phyloP scores from a whole-genome alignment of 495 filamentous ascomycete species.

The Hyaloscypha bicolor region DNA sequence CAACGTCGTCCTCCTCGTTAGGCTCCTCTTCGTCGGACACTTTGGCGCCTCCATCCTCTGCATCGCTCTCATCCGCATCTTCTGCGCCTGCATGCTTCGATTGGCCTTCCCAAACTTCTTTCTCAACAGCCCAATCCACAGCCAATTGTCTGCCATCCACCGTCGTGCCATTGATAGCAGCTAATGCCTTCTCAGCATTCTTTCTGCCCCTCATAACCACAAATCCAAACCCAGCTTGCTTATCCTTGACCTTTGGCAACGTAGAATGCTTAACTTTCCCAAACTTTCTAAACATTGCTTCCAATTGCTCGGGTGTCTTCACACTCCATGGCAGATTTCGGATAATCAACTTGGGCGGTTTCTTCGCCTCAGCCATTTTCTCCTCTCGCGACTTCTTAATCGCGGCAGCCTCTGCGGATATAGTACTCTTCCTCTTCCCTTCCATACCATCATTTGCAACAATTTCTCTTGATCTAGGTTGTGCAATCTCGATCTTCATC shows the following conservation, averaged over 20 bases:
- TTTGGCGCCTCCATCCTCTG: slow-evolving; percentile 33
- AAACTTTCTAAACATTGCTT: slow-evolving; percentile 75
- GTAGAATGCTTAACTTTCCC: slow-evolving; percentile 85
- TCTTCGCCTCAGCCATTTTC: slow-evolving; percentile 53
- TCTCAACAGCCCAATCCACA: slow-evolving; percentile 96
- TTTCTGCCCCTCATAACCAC: slow-evolving; percentile 84
- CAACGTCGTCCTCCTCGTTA: slow-evolving; percentile 48
- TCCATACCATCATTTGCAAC: slow-evolving; percentile 43
- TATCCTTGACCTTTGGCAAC: slow-evolving; percentile 71
- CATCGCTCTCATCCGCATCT: slow-evolving; percentile 20
- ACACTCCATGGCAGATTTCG: slow-evolving; percentile 97
- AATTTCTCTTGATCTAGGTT: slow-evolving; percentile 71
- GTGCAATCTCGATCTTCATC: slow-evolving; percentile 83
- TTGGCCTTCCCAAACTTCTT: slow-evolving; percentile 74
- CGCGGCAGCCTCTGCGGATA: slow-evolving; percentile 48
- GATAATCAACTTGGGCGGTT: slow-evolving; percentile 84
- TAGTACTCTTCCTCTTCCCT: slow-evolving; percentile 48
- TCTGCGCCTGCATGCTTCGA: slow-evolving; percentile 29
- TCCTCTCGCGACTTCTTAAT: slow-evolving; percentile 60
- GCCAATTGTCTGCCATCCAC: slow-evolving; percentile 85
- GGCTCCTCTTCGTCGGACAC: slow-evolving; percentile 39
- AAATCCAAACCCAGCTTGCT: slow-evolving; percentile 87
- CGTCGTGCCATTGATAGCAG: slow-evolving; percentile 82
- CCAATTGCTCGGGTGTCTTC: slow-evolving; percentile 78
- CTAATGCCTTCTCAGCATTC: slow-evolving; percentile 89